Evolutionary conservation across 1,284 basidiomycete genomes (phyloP).

Genomic region (Sanguinoderma infundibulare): DNA sequence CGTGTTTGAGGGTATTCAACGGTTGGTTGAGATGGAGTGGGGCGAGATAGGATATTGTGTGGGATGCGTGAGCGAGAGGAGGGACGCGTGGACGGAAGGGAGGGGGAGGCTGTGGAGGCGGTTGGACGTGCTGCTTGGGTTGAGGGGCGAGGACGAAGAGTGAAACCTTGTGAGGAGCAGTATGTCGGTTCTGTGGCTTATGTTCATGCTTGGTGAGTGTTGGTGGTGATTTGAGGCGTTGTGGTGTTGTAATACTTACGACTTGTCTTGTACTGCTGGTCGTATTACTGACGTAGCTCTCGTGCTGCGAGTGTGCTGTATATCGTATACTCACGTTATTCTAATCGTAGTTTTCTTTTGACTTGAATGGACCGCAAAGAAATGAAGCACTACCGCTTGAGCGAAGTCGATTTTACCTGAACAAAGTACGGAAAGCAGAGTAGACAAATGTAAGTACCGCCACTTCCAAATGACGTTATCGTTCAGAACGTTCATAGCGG

Average conservation of each 20-base stretch:
- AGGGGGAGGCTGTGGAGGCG: slow-evolving; percentile 34
- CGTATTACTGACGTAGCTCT: neutral
- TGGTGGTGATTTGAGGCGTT: neutral
- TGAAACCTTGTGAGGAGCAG: neutral
- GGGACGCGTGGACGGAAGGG: slow-evolving; percentile 28
- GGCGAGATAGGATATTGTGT: slow-evolving; percentile 35
- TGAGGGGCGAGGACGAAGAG: slow-evolving; percentile 21
- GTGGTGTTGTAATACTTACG: neutral
- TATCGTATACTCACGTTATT: no score
- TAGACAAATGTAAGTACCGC: no score
- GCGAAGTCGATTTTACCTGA: no score
- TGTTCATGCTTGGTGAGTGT: neutral
- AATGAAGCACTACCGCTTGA: no score
- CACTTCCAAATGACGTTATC: no score
- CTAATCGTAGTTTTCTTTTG: no score
- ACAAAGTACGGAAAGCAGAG: no score
- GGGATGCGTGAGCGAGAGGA: slow-evolving; percentile 31
- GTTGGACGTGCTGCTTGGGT: slow-evolving; percentile 35
- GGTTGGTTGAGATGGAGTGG: slow-evolving; percentile 37
- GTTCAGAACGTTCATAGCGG: no score
- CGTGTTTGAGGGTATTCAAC: slow-evolving; percentile 38
- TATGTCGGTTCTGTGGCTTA: neutral
- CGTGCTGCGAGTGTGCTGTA: no score
- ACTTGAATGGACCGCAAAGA: no score
- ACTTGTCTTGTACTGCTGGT: neutral